These are phyloP conservation scores for Streptanthus diversifolius DNA, from an alignment of 345 rosid species.

Conservation along the genomic window DNA sequence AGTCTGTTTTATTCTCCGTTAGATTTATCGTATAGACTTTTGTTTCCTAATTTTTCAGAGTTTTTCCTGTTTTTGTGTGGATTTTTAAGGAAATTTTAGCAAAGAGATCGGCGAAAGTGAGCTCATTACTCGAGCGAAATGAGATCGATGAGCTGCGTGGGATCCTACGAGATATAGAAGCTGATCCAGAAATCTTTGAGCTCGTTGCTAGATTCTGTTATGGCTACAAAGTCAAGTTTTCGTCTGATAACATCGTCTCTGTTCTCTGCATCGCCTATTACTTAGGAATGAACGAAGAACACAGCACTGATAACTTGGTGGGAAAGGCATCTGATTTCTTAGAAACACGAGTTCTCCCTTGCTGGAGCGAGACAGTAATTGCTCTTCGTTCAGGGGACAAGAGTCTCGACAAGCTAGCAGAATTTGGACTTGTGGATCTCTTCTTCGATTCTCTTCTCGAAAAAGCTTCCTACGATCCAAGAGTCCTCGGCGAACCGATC, in stretches of 20 bases:
- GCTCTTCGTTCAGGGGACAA: constrained; percentile 43
- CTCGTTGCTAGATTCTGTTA: constrained; percentile 67
- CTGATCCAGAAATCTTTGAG: constrained; percentile 54
- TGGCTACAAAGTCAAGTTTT: constrained; percentile 45
- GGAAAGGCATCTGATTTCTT: constrained; percentile 47
- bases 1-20: constrained; percentile 22
- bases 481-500: constrained; percentile 57
- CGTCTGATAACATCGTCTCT: constrained; percentile 56
- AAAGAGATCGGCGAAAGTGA: constrained; percentile 57
- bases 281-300: constrained; percentile 68
- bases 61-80: not conserved
- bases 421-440: constrained; percentile 50
- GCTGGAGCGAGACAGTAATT: constrained; percentile 77
- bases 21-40: not conserved
- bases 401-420: constrained; percentile 39
- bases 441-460: constrained; percentile 56
- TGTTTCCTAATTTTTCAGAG: not conserved
- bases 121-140: constrained; percentile 42
- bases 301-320: constrained; percentile 54
- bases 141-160: constrained; percentile 29
- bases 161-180: constrained; percentile 49
- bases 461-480: constrained; percentile 54
- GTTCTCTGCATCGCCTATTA: constrained; percentile 53
- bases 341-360: constrained; percentile 47
- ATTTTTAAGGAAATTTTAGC: constrained; percentile 52